Percentiles rank a stretch among this genome's conserved stretches.
Conservation (phyloP, 2,329 filamentous ascomycete species). For the Colletotrichum melonis region DNA sequence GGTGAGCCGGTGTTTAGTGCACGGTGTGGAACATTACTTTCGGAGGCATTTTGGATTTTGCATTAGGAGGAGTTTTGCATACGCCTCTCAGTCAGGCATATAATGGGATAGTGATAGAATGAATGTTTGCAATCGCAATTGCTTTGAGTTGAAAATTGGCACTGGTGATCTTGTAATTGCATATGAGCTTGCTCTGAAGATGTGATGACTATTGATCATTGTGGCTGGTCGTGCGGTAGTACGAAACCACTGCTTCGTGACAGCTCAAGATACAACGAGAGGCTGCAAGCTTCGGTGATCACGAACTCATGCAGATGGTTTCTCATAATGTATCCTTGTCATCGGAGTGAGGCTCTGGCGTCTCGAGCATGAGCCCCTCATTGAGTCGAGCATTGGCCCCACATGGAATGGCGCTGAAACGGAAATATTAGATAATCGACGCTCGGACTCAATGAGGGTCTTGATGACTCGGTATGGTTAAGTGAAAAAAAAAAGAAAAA, state of each 20-base stretch:
- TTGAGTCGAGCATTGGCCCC: background rate
- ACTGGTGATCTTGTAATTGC: background rate
- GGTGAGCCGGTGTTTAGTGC: slow-evolving; percentile 12
- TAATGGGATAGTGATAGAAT: slow-evolving; percentile 17
- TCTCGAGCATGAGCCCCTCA: background rate
- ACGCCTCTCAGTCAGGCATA: background rate
- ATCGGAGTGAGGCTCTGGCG: too few species aligned
- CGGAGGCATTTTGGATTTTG: slow-evolving; percentile 18
- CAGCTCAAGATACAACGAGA: background rate
- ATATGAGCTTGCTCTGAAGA: background rate
- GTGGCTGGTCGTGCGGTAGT: background rate
- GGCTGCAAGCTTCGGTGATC: background rate
- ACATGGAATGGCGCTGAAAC: background rate
- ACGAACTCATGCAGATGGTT: background rate
- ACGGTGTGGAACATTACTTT: slow-evolving; percentile 9
- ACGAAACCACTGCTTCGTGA: background rate
- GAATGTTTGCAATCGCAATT: background rate
- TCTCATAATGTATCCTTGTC: background rate
- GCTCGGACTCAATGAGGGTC: background rate
- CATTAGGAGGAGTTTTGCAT: slow-evolving; percentile 18
- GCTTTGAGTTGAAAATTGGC: background rate
- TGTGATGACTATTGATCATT: background rate
- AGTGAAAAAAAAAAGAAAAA: background rate
- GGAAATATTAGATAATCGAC: background rate
- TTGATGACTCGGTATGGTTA: background rate